Conservation (phyloP, 192 early-diverging fungal species). For the Coemansia sp. region DNA sequence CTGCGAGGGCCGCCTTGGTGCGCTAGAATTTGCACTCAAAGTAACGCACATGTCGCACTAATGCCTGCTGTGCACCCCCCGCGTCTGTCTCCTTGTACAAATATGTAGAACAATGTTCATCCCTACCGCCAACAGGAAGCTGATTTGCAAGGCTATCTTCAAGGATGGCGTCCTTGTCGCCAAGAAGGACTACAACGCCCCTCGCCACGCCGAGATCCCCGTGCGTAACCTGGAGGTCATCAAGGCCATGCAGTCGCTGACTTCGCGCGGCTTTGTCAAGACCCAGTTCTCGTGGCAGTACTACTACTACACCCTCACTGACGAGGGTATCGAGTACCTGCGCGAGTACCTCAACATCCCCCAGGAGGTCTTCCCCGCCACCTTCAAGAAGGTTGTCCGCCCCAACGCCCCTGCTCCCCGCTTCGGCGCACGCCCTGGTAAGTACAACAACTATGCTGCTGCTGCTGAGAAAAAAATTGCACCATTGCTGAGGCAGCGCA, state of each 20-base stretch:
- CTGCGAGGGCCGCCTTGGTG: too few species aligned
- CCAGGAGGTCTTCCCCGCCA: constrained; percentile 94
- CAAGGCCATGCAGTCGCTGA: constrained; percentile 97
- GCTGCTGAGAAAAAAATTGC: constrained; percentile 12
- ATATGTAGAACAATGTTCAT: constrained; percentile 86
- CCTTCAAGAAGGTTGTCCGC: constrained; percentile 95
- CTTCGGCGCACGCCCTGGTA: constrained; percentile 69
- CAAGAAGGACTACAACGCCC: constrained; percentile 98
- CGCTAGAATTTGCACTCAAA: too few species aligned
- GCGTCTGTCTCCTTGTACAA: neutral
- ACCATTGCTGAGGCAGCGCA: neutral
- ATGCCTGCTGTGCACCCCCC: neutral
- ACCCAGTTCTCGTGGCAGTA: constrained; percentile 99
- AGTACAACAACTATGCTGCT: constrained; percentile 41
- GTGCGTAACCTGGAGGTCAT: constrained; percentile 99
- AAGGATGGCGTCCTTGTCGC: constrained; percentile 99
- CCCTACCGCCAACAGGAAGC: constrained; percentile 95
- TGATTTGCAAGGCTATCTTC: constrained; percentile 94
- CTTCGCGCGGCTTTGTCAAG: constrained; percentile 92
- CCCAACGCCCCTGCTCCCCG: constrained; percentile 56
- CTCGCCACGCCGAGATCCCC: constrained; percentile 95
- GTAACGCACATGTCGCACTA: too few species aligned
- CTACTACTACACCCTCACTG: constrained; percentile 99
- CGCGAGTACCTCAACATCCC: constrained; percentile 98
- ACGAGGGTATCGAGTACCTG: constrained; percentile 97